Percentiles rank a stretch among this genome's conserved stretches.
Evolutionary conservation across 352 stramenopile species (phyloP).

Genomic region (Phytophthora quininea): DNA sequence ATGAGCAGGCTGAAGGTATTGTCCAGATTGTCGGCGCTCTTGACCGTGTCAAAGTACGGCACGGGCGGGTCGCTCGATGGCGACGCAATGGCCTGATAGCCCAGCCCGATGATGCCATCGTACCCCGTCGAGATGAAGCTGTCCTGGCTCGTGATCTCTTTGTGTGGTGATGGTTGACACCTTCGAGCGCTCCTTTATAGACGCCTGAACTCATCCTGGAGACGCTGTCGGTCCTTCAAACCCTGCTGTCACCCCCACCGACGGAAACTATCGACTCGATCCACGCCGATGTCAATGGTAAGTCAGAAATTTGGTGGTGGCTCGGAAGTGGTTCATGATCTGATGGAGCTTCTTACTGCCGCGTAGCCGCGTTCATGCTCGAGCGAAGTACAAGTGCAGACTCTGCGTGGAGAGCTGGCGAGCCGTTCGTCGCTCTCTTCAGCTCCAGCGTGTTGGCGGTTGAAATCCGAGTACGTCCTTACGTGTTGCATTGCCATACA

Average conservation of each 20-base stretch:
- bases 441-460: conserved; percentile 14
- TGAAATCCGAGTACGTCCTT: conserved; percentile 37
- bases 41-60: conserved; percentile 71
- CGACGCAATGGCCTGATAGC: conserved; percentile 66
- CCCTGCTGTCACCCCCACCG: conserved; percentile 27
- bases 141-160: conserved; percentile 42
- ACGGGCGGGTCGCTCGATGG: conserved; percentile 46
- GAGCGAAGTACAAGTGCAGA: conserved; percentile 32
- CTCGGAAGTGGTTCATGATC: conserved; percentile 7
- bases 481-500: neutral
- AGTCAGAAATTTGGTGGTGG: neutral
- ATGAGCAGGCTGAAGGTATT: conserved; percentile 81
- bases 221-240: conserved; percentile 34
- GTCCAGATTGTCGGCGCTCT: conserved; percentile 32
- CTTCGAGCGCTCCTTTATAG: conserved; percentile 16
- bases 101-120: conserved; percentile 78
- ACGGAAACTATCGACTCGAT: conserved; percentile 20
- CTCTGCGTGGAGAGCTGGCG: conserved; percentile 49
- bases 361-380: conserved; percentile 50
- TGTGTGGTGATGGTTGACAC: neutral
- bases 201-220: conserved; percentile 44
- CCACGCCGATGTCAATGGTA: conserved; percentile 54
- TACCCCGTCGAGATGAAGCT: conserved; percentile 79
- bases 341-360: neutral
- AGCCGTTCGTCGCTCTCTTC: conserved; percentile 51